Conservation (phyloP, 768 basidiomycete species). For the Tulasnella sp. region DNA sequence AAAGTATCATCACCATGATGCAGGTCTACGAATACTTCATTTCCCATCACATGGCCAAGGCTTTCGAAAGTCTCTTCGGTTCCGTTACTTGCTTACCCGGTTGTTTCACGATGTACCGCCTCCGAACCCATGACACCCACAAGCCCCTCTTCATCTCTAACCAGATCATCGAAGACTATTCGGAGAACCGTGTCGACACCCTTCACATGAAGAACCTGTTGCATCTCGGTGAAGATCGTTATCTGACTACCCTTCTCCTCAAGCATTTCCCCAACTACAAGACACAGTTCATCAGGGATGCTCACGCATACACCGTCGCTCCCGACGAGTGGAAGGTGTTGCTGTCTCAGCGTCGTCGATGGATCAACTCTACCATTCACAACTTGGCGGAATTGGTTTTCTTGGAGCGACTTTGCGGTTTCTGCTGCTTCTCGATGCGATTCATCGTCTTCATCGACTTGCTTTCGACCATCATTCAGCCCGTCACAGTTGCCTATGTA, state of each 20-base stretch:
- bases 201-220: slow-evolving; percentile 98
- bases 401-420: slow-evolving; percentile 86
- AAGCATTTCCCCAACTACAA: slow-evolving; percentile 94
- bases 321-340: slow-evolving; percentile 94
- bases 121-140: slow-evolving; percentile 91
- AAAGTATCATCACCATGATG: slow-evolving; percentile 96
- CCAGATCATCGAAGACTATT: slow-evolving; percentile 85
- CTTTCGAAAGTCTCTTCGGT: slow-evolving; percentile 94
- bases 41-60: slow-evolving; percentile 97
- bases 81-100: slow-evolving; percentile 98
- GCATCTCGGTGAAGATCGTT: slow-evolving; percentile 98
- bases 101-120: slow-evolving; percentile 96
- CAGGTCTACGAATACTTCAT: slow-evolving; percentile 99
- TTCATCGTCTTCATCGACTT: slow-evolving; percentile 97
- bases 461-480: slow-evolving; percentile 77
- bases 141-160: slow-evolving; percentile 93
- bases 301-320: slow-evolving; percentile 90
- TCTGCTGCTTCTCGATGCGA: slow-evolving; percentile 99
- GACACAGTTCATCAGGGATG: slow-evolving; percentile 93
- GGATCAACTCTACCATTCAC: slow-evolving; percentile 99
- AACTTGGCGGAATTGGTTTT: slow-evolving; percentile 92
- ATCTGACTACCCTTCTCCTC: slow-evolving; percentile 89
- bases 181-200: slow-evolving; percentile 94
- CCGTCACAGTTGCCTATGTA: slow-evolving; percentile 86
- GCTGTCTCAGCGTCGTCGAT: slow-evolving; percentile 93